Percentiles rank a stretch among this genome's conserved stretches.
phyloP scores from a whole-genome alignment of 495 filamentous ascomycete species.

The Halenospora varia region DNA sequence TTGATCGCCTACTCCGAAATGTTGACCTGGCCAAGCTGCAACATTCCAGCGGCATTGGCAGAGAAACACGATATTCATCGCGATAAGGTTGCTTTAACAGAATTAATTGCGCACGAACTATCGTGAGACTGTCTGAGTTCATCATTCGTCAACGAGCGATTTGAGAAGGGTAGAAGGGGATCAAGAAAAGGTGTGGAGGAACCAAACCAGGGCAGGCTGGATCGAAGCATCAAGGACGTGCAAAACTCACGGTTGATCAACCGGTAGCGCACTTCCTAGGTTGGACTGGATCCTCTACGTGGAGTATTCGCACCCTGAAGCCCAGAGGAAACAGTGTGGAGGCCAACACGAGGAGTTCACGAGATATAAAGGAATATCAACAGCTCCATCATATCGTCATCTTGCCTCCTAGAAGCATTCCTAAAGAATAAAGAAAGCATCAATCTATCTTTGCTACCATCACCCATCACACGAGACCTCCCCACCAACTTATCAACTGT shows the following conservation, averaged over 20 bases:
- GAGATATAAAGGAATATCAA: constrained; percentile 1
- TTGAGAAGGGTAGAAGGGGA: constrained; percentile 15
- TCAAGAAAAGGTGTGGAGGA: constrained; percentile 24
- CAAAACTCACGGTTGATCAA: constrained; percentile 20
- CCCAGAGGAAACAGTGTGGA: constrained; percentile 1
- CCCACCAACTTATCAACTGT: no score
- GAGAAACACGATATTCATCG: not conserved
- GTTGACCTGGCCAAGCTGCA: constrained; percentile 2
- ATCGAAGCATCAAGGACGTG: constrained; percentile 21
- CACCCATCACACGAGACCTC: no score
- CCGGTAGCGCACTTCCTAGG: constrained; percentile 24
- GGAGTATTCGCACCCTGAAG: constrained; percentile 6
- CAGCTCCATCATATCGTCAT: not conserved
- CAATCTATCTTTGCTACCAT: no score
- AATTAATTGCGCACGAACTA: constrained; percentile 1
- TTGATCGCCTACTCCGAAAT: constrained; percentile 9
- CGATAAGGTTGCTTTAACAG: constrained; percentile 19
- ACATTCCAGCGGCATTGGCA: constrained; percentile 9
- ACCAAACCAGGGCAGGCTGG: constrained; percentile 15
- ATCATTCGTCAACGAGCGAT: not conserved
- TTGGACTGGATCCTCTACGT: constrained; percentile 16
- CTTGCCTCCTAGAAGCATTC: not conserved
- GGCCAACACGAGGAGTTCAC: not conserved
- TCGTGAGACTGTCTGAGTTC: constrained; percentile 23
- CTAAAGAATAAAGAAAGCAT: not conserved